Conservation (phyloP, 495 filamentous ascomycete genomes). For the Beverwykella pulmonaria region DNA sequence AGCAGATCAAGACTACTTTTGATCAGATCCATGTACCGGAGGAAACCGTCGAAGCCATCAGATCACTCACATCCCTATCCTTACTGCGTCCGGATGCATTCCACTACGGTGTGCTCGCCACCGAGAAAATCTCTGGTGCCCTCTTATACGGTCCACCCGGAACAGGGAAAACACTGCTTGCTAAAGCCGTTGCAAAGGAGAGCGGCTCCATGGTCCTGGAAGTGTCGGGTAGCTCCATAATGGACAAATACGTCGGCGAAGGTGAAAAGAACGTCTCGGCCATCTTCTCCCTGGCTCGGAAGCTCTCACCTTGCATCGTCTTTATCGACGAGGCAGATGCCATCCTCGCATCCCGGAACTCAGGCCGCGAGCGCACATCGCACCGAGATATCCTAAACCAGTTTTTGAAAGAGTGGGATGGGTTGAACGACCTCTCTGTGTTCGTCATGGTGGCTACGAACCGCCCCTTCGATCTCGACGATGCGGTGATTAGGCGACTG, state of each 20-base stretch:
- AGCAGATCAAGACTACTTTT: constrained; percentile 83
- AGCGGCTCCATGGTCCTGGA: constrained; percentile 84
- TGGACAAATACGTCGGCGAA: constrained; percentile 96
- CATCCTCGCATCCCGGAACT: constrained; percentile 75
- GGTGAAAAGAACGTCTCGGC: constrained; percentile 96
- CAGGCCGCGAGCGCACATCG: constrained; percentile 58
- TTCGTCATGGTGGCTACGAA: constrained; percentile 99
- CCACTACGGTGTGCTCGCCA: constrained; percentile 89
- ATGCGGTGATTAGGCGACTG: constrained; percentile 83
- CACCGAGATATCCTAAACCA: constrained; percentile 96
- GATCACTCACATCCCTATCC: constrained; percentile 85
- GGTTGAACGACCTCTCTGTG: constrained; percentile 79
- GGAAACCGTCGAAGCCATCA: constrained; percentile 84
- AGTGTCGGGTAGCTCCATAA: constrained; percentile 74
- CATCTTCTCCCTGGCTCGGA: constrained; percentile 87
- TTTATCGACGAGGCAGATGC: constrained; percentile 98
- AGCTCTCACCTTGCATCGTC: constrained; percentile 88
- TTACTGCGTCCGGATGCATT: constrained; percentile 91
- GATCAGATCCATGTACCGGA: constrained; percentile 76
- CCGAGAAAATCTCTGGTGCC: constrained; percentile 84
- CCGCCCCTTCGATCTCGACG: constrained; percentile 91
- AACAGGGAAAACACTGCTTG: constrained; percentile 92
- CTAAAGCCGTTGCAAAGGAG: constrained; percentile 94
- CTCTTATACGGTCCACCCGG: constrained; percentile 94
- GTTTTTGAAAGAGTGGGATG: constrained; percentile 97